Percentiles rank a stretch among this genome's conserved stretches.
Evolutionary conservation across 139 green algal species (phyloP).

Genomic region (Zygnema cylindricum): DNA sequence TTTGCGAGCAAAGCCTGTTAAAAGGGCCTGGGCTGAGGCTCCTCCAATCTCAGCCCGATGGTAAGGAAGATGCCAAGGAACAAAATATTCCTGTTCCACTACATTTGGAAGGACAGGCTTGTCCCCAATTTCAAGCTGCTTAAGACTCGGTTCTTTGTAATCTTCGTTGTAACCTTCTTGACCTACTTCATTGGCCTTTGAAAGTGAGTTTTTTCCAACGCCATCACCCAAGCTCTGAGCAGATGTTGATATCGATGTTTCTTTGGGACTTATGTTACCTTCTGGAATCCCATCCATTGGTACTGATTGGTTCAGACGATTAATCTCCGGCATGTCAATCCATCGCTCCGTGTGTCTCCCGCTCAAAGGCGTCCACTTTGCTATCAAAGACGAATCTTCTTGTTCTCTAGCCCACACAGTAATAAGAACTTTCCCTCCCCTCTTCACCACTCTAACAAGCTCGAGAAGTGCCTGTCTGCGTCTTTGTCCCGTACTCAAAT

Average conservation of each 20-base stretch:
- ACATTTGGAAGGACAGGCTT: too few relatives aligned
- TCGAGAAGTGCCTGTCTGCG: slow-evolving; percentile 75
- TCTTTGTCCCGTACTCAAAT: slow-evolving; percentile 78
- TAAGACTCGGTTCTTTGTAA: not conserved
- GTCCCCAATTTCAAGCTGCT: not conserved
- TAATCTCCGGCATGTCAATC: not conserved
- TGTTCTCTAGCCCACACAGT: slow-evolving; percentile 94
- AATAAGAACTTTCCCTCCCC: slow-evolving; percentile 64
- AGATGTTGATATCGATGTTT: too few relatives aligned
- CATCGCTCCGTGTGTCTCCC: slow-evolving; percentile 34
- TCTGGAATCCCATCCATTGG: not conserved
- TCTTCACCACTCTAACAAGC: slow-evolving; percentile 77
- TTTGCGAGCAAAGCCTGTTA: slow-evolving; percentile 3
- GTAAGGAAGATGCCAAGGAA: slow-evolving; percentile 95
- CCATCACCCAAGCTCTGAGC: not conserved
- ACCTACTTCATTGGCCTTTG: not conserved
- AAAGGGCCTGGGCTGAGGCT: slow-evolving; percentile 30
- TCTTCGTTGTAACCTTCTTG: not conserved
- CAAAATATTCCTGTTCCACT: slow-evolving; percentile 84
- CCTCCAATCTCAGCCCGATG: slow-evolving; percentile 76
- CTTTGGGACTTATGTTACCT: too few relatives aligned
- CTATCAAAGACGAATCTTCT: slow-evolving; percentile 82
- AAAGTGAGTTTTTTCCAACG: not conserved
- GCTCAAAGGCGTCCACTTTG: slow-evolving; percentile 83
- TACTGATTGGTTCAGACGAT: not conserved